Evolutionary conservation across 1,284 basidiomycete genomes (phyloP).

Genomic region (Ceratobasidium sp.): DNA sequence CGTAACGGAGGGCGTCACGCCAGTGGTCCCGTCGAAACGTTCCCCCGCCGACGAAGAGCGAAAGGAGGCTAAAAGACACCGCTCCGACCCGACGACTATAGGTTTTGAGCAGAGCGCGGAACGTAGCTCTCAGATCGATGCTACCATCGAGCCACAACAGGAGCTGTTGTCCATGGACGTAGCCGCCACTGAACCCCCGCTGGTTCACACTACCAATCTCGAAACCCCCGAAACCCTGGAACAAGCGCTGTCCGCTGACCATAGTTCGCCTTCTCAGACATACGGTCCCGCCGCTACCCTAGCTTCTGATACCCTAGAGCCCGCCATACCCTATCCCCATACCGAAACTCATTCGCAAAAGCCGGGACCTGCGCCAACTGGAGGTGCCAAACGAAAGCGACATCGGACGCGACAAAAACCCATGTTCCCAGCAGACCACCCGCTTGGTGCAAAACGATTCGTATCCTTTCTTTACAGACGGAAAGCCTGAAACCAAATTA

Average conservation of each 20-base stretch:
- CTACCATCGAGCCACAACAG: too few species aligned
- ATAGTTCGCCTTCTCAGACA: neutral
- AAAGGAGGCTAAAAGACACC: neutral
- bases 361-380: too few species aligned
- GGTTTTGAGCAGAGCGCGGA: too few species aligned
- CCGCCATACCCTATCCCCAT: too few species aligned
- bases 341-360: too few species aligned
- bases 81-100: neutral
- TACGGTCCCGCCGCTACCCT: neutral
- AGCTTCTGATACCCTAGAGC: neutral
- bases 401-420: conserved; percentile 8
- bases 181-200: too few species aligned
- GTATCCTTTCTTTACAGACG: conserved; percentile 17
- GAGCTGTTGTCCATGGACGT: too few species aligned
- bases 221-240: neutral
- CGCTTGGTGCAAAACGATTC: conserved; percentile 24
- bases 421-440: conserved; percentile 4
- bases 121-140: neutral
- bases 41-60: neutral
- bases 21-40: neutral
- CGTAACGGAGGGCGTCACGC: neutral
- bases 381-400: neutral
- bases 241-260: neutral
- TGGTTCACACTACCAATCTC: neutral
- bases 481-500: conserved; percentile 9